Evolutionary conservation across 2,329 filamentous ascomycete species (phyloP).

Genomic region (Sporothrix pallida): DNA sequence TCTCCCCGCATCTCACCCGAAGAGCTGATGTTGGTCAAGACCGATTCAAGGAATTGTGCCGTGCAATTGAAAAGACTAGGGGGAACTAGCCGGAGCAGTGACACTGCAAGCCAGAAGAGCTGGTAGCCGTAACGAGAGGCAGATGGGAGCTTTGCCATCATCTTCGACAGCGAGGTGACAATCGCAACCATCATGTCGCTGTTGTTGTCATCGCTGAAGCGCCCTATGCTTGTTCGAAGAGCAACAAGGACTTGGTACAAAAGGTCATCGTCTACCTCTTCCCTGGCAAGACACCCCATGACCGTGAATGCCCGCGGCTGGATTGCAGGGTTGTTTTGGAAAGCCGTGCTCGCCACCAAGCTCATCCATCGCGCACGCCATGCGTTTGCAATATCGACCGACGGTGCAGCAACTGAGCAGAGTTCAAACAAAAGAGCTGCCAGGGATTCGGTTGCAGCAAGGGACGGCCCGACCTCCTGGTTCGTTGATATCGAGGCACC

Average conservation of each 20-base stretch:
- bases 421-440: slow-evolving; percentile 68
- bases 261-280: slow-evolving; percentile 73
- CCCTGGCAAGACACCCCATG: slow-evolving; percentile 73
- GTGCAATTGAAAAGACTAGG: slow-evolving; percentile 68
- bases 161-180: slow-evolving; percentile 69
- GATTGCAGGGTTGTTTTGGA: slow-evolving; percentile 74
- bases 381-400: slow-evolving; percentile 68
- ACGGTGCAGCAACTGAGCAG: slow-evolving; percentile 67
- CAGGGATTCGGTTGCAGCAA: slow-evolving; percentile 65
- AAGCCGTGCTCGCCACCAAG: slow-evolving; percentile 72
- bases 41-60: slow-evolving; percentile 67
- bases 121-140: slow-evolving; percentile 71
- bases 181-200: slow-evolving; percentile 73
- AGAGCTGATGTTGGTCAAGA: slow-evolving; percentile 67
- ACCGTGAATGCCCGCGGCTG: slow-evolving; percentile 72
- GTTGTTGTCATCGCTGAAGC: slow-evolving; percentile 61
- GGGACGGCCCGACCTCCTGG: slow-evolving; percentile 59
- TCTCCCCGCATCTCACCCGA: slow-evolving; percentile 64
- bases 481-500: slow-evolving; percentile 60
- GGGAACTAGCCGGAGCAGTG: slow-evolving; percentile 68
- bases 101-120: slow-evolving; percentile 73
- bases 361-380: slow-evolving; percentile 78
- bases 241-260: slow-evolving; percentile 74
- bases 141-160: slow-evolving; percentile 71
- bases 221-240: slow-evolving; percentile 66